These are phyloP conservation scores for Boletus speciosus DNA, from an alignment of 768 basidiomycete genomes.

Conservation along the genomic window DNA sequence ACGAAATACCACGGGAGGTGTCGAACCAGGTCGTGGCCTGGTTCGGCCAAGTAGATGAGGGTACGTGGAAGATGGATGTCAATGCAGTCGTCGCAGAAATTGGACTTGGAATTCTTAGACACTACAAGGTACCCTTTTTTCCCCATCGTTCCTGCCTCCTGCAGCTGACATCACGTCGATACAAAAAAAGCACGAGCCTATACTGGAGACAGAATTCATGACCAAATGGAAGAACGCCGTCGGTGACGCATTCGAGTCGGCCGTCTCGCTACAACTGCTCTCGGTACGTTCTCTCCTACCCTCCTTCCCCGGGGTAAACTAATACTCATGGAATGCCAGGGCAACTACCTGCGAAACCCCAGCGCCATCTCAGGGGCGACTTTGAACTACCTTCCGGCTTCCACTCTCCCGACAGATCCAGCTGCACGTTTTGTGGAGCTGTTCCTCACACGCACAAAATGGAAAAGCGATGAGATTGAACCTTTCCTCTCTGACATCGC, in stretches of 20 bases:
- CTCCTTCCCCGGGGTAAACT: neutral
- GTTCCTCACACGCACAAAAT: constrained; percentile 74
- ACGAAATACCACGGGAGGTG: constrained; percentile 63
- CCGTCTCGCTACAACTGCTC: constrained; percentile 64
- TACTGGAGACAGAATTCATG: constrained; percentile 55
- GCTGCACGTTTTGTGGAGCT: constrained; percentile 81
- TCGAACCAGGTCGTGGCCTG: constrained; percentile 72
- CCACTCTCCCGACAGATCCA: constrained; percentile 72
- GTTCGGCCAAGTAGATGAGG: constrained; percentile 65
- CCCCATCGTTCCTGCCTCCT: neutral
- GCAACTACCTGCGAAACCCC: constrained; percentile 61
- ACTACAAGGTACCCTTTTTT: constrained; percentile 44
- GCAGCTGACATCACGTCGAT: neutral
- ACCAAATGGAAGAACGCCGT: constrained; percentile 67
- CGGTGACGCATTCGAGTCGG: constrained; percentile 70
- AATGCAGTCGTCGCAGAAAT: constrained; percentile 64
- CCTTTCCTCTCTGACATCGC: constrained; percentile 83
- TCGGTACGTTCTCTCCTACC: constrained; percentile 41
- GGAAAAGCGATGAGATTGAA: constrained; percentile 75
- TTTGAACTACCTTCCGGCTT: constrained; percentile 73
- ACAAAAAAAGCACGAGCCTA: constrained; percentile 50
- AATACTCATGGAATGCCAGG: constrained; percentile 46
- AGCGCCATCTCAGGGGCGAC: constrained; percentile 32
- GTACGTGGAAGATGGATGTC: constrained; percentile 65
- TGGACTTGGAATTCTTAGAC: constrained; percentile 69